Evolutionary conservation across 2,329 filamentous ascomycete genomes (phyloP).

Genomic region (Aspergillus fijiensis): DNA sequence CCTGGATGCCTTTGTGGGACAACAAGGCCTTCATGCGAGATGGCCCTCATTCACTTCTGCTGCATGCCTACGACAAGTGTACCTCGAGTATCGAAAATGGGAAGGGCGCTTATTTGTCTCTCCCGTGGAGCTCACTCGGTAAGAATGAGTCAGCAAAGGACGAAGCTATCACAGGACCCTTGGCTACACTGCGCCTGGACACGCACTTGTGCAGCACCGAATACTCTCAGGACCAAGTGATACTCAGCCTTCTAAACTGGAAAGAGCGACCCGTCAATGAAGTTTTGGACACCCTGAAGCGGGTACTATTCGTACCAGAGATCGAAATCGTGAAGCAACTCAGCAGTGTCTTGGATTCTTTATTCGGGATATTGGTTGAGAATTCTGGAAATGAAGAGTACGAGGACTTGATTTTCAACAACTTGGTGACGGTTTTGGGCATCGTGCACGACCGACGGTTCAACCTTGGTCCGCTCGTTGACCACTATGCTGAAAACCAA

Average conservation of each 20-base stretch:
- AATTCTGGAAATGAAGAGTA: constrained; percentile 88
- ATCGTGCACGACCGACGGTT: constrained; percentile 95
- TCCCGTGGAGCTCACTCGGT: constrained; percentile 73
- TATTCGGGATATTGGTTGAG: constrained; percentile 89
- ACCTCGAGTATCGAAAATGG: constrained; percentile 71
- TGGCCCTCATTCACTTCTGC: constrained; percentile 72
- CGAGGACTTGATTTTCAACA: constrained; percentile 88
- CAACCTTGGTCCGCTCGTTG: constrained; percentile 85
- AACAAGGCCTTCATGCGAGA: constrained; percentile 86
- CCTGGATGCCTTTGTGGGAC: constrained; percentile 92
- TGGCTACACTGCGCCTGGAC: constrained; percentile 74
- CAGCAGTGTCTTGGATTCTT: constrained; percentile 80
- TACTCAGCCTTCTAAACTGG: constrained; percentile 85
- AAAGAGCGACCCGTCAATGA: constrained; percentile 71
- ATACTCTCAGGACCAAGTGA: constrained; percentile 86
- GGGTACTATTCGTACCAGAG: constrained; percentile 89
- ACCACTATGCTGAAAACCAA: constrained; percentile 81
- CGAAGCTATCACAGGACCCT: constrained; percentile 69
- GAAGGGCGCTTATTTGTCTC: constrained; percentile 80
- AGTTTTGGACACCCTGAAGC: constrained; percentile 71
- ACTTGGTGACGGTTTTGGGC: constrained; percentile 82
- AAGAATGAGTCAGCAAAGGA: constrained; percentile 69
- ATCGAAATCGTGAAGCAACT: constrained; percentile 97
- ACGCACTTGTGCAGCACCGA: constrained; percentile 92
- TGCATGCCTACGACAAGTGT: constrained; percentile 91